These are phyloP conservation scores for Pleurotus platypus DNA, from an alignment of 768 basidiomycete species.

Conservation along the genomic window DNA sequence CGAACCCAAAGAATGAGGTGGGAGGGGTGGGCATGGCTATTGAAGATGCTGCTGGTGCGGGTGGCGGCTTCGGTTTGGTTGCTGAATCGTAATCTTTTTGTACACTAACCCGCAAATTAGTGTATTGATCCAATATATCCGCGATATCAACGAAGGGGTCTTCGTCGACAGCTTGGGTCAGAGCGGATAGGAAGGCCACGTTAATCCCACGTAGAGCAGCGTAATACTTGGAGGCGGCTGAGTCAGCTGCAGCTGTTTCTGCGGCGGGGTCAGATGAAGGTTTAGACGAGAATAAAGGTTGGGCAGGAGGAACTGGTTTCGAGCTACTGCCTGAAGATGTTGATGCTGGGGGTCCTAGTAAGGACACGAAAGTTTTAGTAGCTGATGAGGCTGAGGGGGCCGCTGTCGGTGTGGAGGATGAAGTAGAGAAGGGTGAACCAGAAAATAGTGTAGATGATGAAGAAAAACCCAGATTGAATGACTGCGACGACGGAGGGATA, in stretches of 20 bases:
- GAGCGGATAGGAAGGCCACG: slow-evolving; percentile 54
- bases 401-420: slow-evolving; percentile 16
- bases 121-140: slow-evolving; percentile 57
- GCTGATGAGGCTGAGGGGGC: slow-evolving; percentile 38
- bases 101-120: slow-evolving; percentile 45
- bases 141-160: slow-evolving; percentile 71
- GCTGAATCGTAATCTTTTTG: slow-evolving; percentile 52
- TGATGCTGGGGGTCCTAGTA: slow-evolving; percentile 26
- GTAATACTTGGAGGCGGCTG: slow-evolving; percentile 52
- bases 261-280: slow-evolving; percentile 9
- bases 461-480: slow-evolving; percentile 10
- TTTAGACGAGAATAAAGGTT: not conserved
- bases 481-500: slow-evolving; percentile 10
- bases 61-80: slow-evolving; percentile 12
- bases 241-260: slow-evolving; percentile 21
- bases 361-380: slow-evolving; percentile 50
- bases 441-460: slow-evolving; percentile 11
- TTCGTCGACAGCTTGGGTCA: slow-evolving; percentile 54
- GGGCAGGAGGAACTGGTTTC: slow-evolving; percentile 6
- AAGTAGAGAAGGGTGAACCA: slow-evolving; percentile 10
- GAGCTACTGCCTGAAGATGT: slow-evolving; percentile 12
- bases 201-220: slow-evolving; percentile 74
- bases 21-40: slow-evolving; percentile 33
- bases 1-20: slow-evolving; percentile 16
- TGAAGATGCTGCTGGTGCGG: not conserved